Percentiles rank a stretch among this genome's conserved stretches.
These are phyloP conservation scores for Rhynchosporium graminicola DNA, from an alignment of 2,329 filamentous ascomycete species.

Conservation along the genomic window DNA sequence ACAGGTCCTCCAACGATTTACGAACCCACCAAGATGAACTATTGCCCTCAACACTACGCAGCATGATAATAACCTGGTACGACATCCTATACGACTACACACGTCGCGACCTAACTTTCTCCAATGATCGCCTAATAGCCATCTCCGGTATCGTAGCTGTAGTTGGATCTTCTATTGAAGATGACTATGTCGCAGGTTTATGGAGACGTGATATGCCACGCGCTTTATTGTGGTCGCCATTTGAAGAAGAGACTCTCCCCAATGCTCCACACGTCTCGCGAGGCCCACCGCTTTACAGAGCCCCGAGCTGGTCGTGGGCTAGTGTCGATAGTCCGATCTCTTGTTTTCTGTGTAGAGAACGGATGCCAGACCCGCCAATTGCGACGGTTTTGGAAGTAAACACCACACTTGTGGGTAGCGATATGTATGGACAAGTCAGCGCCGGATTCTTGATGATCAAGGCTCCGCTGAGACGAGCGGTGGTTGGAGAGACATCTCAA, in stretches of 20 bases:
- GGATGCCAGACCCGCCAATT: constrained; percentile 5
- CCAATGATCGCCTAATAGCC: constrained; percentile 19
- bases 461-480: not conserved
- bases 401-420: not conserved
- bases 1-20: not conserved
- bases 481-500: not conserved
- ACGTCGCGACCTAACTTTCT: constrained; percentile 17
- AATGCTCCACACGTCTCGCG: not conserved
- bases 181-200: constrained; percentile 13
- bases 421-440: constrained; percentile 10
- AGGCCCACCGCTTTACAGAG: constrained; percentile 5
- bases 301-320: constrained; percentile 19
- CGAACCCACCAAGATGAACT: too few species aligned
- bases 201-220: constrained; percentile 13
- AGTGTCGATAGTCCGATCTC: constrained; percentile 12
- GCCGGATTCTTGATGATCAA: not conserved
- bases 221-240: constrained; percentile 7
- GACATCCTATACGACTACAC: constrained; percentile 19
- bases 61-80: constrained; percentile 14
- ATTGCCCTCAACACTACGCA: not conserved
- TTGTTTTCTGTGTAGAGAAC: constrained; percentile 10
- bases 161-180: constrained; percentile 3
- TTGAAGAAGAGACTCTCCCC: constrained; percentile 7
- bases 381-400: not conserved
- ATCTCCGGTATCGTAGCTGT: constrained; percentile 20